These are phyloP conservation scores for Hypoxylon fragiforme DNA, from an alignment of 495 filamentous ascomycete species.

Conservation along the genomic window DNA sequence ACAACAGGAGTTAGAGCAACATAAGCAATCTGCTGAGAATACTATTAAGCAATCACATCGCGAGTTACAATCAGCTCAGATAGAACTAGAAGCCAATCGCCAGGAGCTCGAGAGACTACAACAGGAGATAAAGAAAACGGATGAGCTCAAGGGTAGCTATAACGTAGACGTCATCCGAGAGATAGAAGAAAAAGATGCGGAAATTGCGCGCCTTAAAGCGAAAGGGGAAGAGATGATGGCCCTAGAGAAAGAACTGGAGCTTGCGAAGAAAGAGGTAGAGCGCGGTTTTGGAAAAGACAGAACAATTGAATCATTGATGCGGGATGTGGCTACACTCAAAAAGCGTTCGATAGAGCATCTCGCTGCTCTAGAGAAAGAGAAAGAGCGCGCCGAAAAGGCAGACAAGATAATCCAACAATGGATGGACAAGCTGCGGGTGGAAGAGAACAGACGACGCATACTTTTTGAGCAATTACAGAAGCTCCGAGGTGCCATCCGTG, in stretches of 20 bases:
- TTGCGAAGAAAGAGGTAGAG: not conserved
- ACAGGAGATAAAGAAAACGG: not conserved
- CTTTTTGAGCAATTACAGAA: conserved; percentile 95
- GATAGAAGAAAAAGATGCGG: not conserved
- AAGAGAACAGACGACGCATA: conserved; percentile 81
- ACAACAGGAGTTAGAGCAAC: not conserved
- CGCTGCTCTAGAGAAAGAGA: not conserved
- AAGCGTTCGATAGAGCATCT: not conserved
- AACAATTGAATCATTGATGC: not conserved
- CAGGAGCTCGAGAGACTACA: not conserved
- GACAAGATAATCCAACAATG: not conserved
- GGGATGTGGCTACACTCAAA: not conserved
- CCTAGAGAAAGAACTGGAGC: not conserved
- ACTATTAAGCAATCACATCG: not conserved
- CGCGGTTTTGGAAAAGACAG: not conserved
- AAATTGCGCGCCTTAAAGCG: not conserved
- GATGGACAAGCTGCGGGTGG: conserved; percentile 70
- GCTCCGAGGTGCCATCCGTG: conserved; percentile 92
- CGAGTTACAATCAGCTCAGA: not conserved
- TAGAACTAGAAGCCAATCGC: not conserved
- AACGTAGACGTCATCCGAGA: not conserved
- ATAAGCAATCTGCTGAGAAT: not conserved
- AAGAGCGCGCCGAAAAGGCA: not conserved
- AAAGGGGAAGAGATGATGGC: not conserved
- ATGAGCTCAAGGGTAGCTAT: not conserved